Evolutionary conservation across 257 asterid species (phyloP), one percentile per base, ranked within the genome.

Genomic region (Voacanga thouarsii): DNA sequence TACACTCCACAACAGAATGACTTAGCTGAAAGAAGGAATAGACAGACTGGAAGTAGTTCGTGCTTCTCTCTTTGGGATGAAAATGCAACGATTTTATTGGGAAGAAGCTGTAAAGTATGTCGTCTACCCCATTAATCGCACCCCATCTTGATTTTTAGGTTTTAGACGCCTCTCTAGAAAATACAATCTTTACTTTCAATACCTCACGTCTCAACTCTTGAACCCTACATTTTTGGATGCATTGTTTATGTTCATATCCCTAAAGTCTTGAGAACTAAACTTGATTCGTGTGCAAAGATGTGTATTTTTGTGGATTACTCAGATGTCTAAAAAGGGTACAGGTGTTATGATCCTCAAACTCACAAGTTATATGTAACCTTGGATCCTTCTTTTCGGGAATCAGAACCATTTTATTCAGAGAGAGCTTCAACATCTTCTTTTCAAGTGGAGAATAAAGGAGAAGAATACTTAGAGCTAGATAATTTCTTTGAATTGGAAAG

Each of bases 41-140:
- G 72, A 0, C 66, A 78, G 43, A 9, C 19, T 78, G 5, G 77
- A 78, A 44, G 24, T 26, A 0, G 75, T 8, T 0, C 43, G 7
- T 12, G 70, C 79, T 15, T 79, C 72, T 16, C 60, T 74, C n/a
- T 74, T 79, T 39, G 63, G 74, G 10, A 79, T 79, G 75, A 73
- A 79, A 30, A 43, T 79, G 68, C 41, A 61, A 0, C 66, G 1
- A 1, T 64, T 39, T n/a, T 72, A 49, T 28, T 73, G 41, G 61
- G 63, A 69, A 15, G 30, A 74, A 2, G 49, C 49, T 6, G 43
- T 74, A 3, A 71, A 61, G 37, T 72, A 26, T 10, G 74, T 10
- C 1, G 15, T 21, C 24, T 79, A 47, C 21, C 72, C 60, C 14
- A 60, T 72, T 5, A 72, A 77, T 55, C 43, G 69, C 15, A 19